Evolutionary conservation across 192 early-diverging fungal species (phyloP).

Genomic region (Obelidium mucronatum): DNA sequence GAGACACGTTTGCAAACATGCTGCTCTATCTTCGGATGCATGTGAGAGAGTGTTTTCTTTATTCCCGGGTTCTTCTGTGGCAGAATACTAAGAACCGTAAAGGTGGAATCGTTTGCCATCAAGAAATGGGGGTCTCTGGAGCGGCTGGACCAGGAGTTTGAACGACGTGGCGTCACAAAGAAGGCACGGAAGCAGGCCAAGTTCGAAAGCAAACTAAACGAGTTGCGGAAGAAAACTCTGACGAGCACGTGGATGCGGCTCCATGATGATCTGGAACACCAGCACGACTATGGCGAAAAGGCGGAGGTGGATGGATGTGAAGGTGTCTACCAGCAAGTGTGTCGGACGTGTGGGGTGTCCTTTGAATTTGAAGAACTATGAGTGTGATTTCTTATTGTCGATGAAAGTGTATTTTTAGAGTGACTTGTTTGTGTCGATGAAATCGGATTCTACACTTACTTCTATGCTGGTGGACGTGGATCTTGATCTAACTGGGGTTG

Average conservation of each 20-base stretch:
- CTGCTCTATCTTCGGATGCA: constrained; percentile 88
- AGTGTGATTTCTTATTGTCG: no score
- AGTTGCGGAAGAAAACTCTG: constrained; percentile 79
- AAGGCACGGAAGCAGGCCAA: constrained; percentile 82
- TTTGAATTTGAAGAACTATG: constrained; percentile 25
- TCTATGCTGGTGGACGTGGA: no score
- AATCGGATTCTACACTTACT: no score
- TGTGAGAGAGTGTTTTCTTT: constrained; percentile 52
- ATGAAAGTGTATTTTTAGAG: no score
- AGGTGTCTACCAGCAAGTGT: constrained; percentile 4
- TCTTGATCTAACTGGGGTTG: no score
- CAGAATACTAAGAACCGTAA: constrained; percentile 12
- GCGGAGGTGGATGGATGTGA: constrained; percentile 14
- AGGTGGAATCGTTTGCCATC: constrained; percentile 90
- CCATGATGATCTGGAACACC: constrained; percentile 64
- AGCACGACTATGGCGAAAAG: constrained; percentile 72
- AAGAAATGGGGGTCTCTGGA: constrained; percentile 94
- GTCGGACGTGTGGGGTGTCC: constrained; percentile 15
- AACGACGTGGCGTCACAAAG: constrained; percentile 79
- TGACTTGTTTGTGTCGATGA: no score
- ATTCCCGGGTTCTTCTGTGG: no score
- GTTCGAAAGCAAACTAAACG: constrained; percentile 79
- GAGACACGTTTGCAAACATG: constrained; percentile 97
- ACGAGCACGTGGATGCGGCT: constrained; percentile 75
- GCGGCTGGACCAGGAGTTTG: constrained; percentile 87